Base-by-base conservation (phyloP, 345 rosid species). In the Sisymbrium altissimum region DNA sequence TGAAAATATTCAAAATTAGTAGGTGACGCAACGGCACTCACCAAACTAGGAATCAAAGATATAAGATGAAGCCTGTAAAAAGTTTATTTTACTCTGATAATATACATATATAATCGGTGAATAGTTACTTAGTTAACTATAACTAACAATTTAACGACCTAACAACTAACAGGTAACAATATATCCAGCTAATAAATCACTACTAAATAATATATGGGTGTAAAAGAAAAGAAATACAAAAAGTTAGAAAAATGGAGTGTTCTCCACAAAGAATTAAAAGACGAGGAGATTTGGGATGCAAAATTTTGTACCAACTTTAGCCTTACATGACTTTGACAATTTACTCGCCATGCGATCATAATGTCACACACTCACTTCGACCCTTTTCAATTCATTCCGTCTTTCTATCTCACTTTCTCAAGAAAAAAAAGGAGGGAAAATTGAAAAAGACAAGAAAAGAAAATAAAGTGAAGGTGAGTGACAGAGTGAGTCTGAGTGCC, bases 311-410 rank as follows among this genome's bases (percentile, higher is more conserved):
- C 12, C 23, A 60, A 68, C 79, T 75, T 75, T 75, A 68, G 55
- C 79, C 73, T 68, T 52, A 68, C 79, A 75, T 68, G 46, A 68
- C 69, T 68, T 75, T 75, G 73, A 75, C 74, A 60, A 68, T 39
- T 75, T 68, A 29, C 48, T 68, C 17, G 19, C 74, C 79, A 68
- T 68, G 79, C 69, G 74, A 75, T 75, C 79, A 75, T 75, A 52
- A 59, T 75, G 79, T 75, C 69, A 60, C 54, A 68, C 74, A 75
- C 69, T 75, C 64, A 68, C 49, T 68, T 60, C 63, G 61, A 60
- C 39, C 40, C 79, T 75, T 75, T 75, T 75, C 55, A 40, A 59
- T 68, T 68, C 72, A 57, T 74, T 74, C 61, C 17, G 7, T 56
- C 45, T 73, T 58, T 58, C 35, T 71, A 62, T 55, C 63, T 38